phyloP scores from a whole-genome alignment of 768 basidiomycete genomes.

The Suillus americanus region DNA sequence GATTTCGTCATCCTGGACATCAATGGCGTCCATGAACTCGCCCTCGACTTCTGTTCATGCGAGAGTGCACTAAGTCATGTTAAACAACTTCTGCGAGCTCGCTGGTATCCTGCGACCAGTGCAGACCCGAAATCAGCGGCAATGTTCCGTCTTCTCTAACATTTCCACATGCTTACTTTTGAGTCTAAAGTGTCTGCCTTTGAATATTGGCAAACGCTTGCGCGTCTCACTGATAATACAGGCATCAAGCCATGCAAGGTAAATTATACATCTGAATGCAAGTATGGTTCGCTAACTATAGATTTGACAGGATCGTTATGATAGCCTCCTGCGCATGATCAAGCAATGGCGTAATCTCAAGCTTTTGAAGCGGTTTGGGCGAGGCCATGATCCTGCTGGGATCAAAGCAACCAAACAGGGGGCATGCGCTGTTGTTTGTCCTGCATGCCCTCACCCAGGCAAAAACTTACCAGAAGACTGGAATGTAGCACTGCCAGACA shows the following conservation, averaged over 20 bases:
- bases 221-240: slow-evolving; percentile 26
- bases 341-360: background rate
- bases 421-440: too few relatives aligned
- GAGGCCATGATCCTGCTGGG: too few relatives aligned
- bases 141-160: slow-evolving; percentile 16
- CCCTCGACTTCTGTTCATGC: slow-evolving; percentile 17
- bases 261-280: background rate
- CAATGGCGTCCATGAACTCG: slow-evolving; percentile 22
- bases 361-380: background rate
- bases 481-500: too few relatives aligned
- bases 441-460: too few relatives aligned
- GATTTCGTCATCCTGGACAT: slow-evolving; percentile 20
- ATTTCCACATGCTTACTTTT: slow-evolving; percentile 28
- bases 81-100: slow-evolving; percentile 11
- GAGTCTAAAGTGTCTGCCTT: slow-evolving; percentile 27
- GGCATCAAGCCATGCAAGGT: slow-evolving; percentile 13
- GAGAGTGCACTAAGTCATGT: background rate
- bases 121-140: background rate
- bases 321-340: background rate
- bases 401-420: too few relatives aligned
- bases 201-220: slow-evolving; percentile 27
- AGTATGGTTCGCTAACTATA: slow-evolving; percentile 8
- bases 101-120: slow-evolving; percentile 10
- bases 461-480: too few relatives aligned
- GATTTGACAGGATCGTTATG: background rate